Conservation (phyloP, 2,329 filamentous ascomycete genomes). For the Emydomyces testavorans region DNA sequence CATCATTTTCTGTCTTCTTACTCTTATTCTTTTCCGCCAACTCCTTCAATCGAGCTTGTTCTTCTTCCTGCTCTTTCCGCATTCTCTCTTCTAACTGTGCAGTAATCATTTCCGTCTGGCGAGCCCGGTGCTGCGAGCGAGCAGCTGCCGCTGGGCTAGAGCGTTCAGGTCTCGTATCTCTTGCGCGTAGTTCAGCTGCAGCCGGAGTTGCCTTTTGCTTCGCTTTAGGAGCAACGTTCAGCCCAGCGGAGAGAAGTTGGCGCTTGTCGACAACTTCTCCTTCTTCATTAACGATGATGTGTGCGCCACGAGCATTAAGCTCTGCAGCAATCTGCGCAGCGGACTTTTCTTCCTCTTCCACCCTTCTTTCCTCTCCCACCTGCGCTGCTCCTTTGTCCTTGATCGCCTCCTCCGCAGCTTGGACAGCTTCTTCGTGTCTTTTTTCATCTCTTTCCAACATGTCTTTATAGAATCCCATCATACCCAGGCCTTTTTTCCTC, state of each 20-base stretch:
- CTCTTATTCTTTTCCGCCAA: constrained; percentile 47
- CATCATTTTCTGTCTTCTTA: constrained; percentile 46
- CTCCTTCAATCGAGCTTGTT: constrained; percentile 43
- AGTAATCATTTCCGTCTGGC: constrained; percentile 51
- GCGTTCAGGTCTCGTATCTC: constrained; percentile 10
- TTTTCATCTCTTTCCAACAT: constrained; percentile 49
- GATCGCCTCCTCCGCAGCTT: constrained; percentile 41
- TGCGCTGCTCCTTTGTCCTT: constrained; percentile 24
- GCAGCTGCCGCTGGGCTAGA: constrained; percentile 28
- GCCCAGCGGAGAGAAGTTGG: constrained; percentile 49
- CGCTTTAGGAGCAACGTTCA: constrained; percentile 49
- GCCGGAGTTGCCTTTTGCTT: constrained; percentile 27
- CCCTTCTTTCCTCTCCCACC: constrained; percentile 20
- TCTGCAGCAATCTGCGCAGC: constrained; percentile 47
- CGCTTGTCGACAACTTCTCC: constrained; percentile 54
- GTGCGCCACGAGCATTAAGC: constrained; percentile 40
- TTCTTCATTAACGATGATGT: constrained; percentile 51
- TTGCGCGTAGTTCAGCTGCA: not conserved
- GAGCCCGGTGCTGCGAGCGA: constrained; percentile 38
- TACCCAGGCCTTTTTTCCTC: constrained; percentile 40
- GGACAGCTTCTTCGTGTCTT: constrained; percentile 46
- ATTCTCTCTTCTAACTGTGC: constrained; percentile 46
- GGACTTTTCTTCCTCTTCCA: constrained; percentile 32
- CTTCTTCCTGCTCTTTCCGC: constrained; percentile 47
- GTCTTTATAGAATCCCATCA: constrained; percentile 50